These are phyloP conservation scores for Crataegus laevigata DNA, from an alignment of 306 rosid species.

Conservation along the genomic window DNA sequence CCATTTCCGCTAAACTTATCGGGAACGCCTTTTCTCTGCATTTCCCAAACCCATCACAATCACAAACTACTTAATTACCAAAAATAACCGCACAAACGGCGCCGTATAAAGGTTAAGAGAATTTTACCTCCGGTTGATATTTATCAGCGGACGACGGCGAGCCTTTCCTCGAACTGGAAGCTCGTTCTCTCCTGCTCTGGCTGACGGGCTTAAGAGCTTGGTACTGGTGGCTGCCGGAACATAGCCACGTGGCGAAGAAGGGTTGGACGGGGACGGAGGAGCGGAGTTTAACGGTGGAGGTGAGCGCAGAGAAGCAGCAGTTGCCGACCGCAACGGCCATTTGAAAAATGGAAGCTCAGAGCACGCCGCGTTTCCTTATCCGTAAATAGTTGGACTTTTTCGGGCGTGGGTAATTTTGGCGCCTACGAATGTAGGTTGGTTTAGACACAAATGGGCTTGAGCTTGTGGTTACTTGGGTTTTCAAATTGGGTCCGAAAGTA, in stretches of 20 bases:
- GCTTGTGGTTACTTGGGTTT: not conserved
- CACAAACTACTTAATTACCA: not conserved
- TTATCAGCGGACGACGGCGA: slow-evolving; percentile 9
- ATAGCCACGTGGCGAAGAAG: slow-evolving; percentile 14
- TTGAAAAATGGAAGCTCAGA: not conserved
- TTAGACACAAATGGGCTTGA: not conserved
- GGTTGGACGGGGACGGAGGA: slow-evolving; percentile 30
- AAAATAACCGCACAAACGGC: not conserved
- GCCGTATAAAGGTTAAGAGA: not conserved
- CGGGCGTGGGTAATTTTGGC: not conserved
- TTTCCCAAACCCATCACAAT: not conserved
- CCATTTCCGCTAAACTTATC: slow-evolving; percentile 16
- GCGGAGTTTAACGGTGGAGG: slow-evolving; percentile 44
- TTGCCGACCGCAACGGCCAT: slow-evolving; percentile 69
- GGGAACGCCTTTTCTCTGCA: slow-evolving; percentile 36
- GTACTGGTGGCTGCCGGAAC: slow-evolving; percentile 18
- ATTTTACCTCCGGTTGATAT: slow-evolving; percentile 14
- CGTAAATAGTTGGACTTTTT: not conserved
- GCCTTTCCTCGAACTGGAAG: slow-evolving; percentile 19
- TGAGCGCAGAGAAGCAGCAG: slow-evolving; percentile 45
- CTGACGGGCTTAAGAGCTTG: slow-evolving; percentile 21
- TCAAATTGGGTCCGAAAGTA: not conserved
- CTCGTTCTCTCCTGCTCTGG: slow-evolving; percentile 11
- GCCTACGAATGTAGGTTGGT: too few relatives aligned
- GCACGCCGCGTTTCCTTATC: slow-evolving; percentile 7